Percentiles rank a stretch among this genome's conserved stretches.
Evolutionary conservation across 1,284 basidiomycete genomes (phyloP).

Genomic region (Puccinia horiana): DNA sequence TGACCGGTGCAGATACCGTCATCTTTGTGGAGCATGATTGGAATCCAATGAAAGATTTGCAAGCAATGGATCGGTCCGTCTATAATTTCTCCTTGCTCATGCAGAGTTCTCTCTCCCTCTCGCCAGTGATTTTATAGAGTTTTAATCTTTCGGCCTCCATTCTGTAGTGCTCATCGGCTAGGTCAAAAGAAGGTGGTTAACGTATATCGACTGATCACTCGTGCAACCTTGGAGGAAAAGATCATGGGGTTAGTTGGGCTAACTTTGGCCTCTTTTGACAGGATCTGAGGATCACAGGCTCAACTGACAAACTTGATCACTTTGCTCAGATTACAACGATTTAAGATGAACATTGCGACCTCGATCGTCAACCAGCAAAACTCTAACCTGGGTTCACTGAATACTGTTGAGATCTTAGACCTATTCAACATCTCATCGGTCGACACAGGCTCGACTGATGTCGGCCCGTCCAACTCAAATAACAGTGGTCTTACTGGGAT

Average conservation of each 20-base stretch:
- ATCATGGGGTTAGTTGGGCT: slow-evolving; percentile 85
- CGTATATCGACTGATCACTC: slow-evolving; percentile 94
- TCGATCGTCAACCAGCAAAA: slow-evolving; percentile 98
- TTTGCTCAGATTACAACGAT: slow-evolving; percentile 77
- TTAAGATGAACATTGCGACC: slow-evolving; percentile 97
- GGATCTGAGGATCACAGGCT: slow-evolving; percentile 24
- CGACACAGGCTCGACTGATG: slow-evolving; percentile 65
- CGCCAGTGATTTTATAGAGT: background rate
- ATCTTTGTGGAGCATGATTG: slow-evolving; percentile 99
- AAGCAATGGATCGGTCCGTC: slow-evolving; percentile 88
- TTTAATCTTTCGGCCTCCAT: background rate
- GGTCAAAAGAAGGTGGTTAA: slow-evolving; percentile 99
- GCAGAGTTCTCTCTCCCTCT: background rate
- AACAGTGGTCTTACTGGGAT: background rate
- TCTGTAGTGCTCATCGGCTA: slow-evolving; percentile 75
- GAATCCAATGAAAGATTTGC: slow-evolving; percentile 99
- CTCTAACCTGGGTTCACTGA: slow-evolving; percentile 87
- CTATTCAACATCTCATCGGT: slow-evolving; percentile 74
- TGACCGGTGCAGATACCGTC: slow-evolving; percentile 98
- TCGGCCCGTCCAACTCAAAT: slow-evolving; percentile 63
- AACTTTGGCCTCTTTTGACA: background rate
- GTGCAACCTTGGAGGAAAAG: slow-evolving; percentile 96
- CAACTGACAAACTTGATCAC: slow-evolving; percentile 39
- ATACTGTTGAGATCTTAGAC: slow-evolving; percentile 93
- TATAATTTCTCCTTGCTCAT: background rate